These are phyloP conservation scores for Melaleuca alternifolia DNA, from an alignment of 345 rosid genomes.

Conservation along the genomic window DNA sequence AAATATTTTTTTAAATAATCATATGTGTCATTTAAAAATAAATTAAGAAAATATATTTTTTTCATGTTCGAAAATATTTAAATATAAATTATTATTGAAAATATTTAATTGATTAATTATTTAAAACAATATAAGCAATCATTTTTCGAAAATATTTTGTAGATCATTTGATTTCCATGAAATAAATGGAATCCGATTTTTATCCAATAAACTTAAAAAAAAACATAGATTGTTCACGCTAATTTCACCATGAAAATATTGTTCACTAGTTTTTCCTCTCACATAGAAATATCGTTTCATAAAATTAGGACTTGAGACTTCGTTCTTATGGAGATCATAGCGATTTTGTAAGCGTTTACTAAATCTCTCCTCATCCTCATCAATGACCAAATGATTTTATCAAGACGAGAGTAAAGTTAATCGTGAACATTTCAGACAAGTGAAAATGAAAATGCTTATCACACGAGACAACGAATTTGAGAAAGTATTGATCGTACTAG, in stretches of 20 bases:
- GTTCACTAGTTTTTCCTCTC: background rate
- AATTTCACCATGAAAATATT: background rate
- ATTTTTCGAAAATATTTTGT: fast-evolving
- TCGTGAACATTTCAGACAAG: background rate
- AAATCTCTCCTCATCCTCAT: background rate
- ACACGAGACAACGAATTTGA: background rate
- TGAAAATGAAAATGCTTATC: background rate
- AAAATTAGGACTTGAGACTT: background rate
- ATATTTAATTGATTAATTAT: background rate
- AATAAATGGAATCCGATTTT: background rate
- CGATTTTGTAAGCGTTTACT: background rate
- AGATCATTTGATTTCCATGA: background rate
- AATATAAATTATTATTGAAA: background rate
- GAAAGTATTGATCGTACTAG: background rate
- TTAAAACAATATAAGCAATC: fast-evolving
- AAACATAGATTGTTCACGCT: background rate
- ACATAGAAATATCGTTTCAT: background rate
- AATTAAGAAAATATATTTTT: fast-evolving
- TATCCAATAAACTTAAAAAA: background rate
- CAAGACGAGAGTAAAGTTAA: background rate
- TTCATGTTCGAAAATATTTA: fast-evolving
- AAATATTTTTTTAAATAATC: background rate
- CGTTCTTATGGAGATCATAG: background rate
- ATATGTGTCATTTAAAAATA: background rate
- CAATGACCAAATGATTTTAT: background rate